Evolutionary conservation across 345 rosid genomes (phyloP), one percentile per base, ranked within the genome.

Genomic region (Trapa bicornis): DNA sequence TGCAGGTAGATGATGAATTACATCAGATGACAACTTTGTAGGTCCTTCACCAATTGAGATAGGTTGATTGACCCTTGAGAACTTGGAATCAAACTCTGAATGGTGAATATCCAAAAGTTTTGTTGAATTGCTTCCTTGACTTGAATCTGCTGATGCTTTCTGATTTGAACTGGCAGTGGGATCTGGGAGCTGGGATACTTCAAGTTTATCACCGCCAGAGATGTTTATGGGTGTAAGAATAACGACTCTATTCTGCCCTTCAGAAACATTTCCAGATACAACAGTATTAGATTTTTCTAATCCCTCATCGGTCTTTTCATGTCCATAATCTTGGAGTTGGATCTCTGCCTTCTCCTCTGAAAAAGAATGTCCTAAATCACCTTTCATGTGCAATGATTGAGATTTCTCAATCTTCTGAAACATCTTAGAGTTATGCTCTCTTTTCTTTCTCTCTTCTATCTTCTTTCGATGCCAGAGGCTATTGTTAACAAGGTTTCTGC

Each of bases 211-310:
- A 37, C 60, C 74, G 67, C 74, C 69, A 43, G 83, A 74, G 62
- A 68, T 72, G 74, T 77, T 80, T 69, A 78, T 79, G 22, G 88
- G 88, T 71, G 75, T 69, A 71, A 82, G 82, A 48, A 84, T 78
- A 64, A 80, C 75, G 10, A 80, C 79, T 56, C 81, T 76, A 36
- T 84, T 78, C 43, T 63, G 68, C 41, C 75, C 81, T 57, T 56
- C 39, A 66, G 72, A 53, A 39, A 67, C 65, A 62, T 74, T 80
- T 47, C 63, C 73, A 57, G 56, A 41, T 71, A 33, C 68, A 77
- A 56, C 14, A 29, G 33, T 65, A 60, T 73, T 78, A 29, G 65
- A 64, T 76, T 78, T 79, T 45, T 65, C 68, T 65, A 47, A 65
- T 62, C 66, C 75, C 68, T 71, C 83, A 10, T 74, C 76, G 68